Percentiles rank a stretch among this genome's conserved stretches.
phyloP scores from a whole-genome alignment of 2,329 filamentous ascomycete species.

The Trichoderma koningii region DNA sequence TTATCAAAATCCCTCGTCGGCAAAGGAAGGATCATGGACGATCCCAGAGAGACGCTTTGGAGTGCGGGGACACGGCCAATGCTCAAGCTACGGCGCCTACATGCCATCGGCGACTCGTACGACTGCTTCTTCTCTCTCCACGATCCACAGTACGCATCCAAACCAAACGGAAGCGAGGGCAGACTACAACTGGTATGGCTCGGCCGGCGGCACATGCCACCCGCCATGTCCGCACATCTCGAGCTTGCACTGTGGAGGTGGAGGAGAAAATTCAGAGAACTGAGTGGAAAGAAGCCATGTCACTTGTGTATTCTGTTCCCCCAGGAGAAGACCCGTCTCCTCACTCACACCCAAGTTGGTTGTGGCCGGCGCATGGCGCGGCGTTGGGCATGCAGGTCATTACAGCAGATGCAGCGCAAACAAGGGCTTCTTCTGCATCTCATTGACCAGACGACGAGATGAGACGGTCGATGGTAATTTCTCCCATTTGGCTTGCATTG shows the following conservation, averaged over 20 bases:
- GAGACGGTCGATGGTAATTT: constrained; percentile 23
- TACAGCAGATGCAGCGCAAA: constrained; percentile 25
- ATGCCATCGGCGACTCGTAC: neutral
- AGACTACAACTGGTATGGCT: constrained; percentile 14
- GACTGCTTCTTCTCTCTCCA: neutral
- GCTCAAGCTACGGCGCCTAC: constrained; percentile 11
- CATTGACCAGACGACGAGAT: constrained; percentile 28
- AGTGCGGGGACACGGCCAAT: constrained; percentile 18
- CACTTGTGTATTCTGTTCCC: constrained; percentile 1
- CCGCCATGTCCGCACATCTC: constrained; percentile 20
- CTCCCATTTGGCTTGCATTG: constrained; percentile 12
- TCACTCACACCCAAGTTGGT: constrained; percentile 17
- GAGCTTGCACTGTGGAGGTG: constrained; percentile 26
- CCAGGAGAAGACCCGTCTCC: neutral
- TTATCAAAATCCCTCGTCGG: constrained; percentile 26
- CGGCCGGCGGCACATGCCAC: constrained; percentile 25
- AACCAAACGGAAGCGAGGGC: constrained; percentile 11
- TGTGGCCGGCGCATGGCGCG: constrained; percentile 22
- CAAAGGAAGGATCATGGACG: constrained; percentile 8
- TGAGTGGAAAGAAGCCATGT: constrained; percentile 1
- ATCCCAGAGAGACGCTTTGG: constrained; percentile 6
- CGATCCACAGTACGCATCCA: constrained; percentile 20
- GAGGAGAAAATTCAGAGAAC: neutral
- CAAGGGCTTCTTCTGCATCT: constrained; percentile 24
- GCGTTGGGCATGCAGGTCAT: constrained; percentile 27